phyloP scores from a whole-genome alignment of 306 rosid species.

The Cucurbita ficifolia region DNA sequence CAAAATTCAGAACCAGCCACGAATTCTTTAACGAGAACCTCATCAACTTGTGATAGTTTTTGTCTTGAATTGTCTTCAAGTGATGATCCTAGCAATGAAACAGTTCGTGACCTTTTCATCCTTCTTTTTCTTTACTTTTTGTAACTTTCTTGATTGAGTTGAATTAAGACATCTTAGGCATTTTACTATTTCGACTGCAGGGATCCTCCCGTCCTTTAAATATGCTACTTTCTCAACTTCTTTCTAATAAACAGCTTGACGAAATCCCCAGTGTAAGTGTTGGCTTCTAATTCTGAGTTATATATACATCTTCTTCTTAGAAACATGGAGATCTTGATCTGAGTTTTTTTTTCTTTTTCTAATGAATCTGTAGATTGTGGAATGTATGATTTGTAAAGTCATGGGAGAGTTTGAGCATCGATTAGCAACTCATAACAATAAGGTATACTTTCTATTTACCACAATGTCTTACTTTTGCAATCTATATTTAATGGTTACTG shows the following conservation, averaged over 20 bases:
- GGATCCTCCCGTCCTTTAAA: constrained; percentile 37
- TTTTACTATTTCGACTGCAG: constrained; percentile 20
- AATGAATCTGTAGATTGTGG: constrained; percentile 44
- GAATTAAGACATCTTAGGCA: not conserved
- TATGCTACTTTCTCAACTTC: constrained; percentile 44
- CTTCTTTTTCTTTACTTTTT: constrained; percentile 1
- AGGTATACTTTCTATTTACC: constrained; percentile 22
- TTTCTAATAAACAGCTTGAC: constrained; percentile 52
- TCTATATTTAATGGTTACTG: not conserved
- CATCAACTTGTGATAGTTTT: constrained; percentile 30
- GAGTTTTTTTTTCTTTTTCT: not conserved
- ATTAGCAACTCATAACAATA: constrained; percentile 28
- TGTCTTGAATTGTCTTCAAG: constrained; percentile 23
- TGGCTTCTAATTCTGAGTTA: not conserved
- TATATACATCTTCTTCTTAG: no score
- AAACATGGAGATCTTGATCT: not conserved
- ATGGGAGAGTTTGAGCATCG: constrained; percentile 68
- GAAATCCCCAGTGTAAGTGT: constrained; percentile 69
- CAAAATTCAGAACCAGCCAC: constrained; percentile 57
- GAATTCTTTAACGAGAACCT: constrained; percentile 28
- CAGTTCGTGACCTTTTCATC: constrained; percentile 33
- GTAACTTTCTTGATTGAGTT: not conserved
- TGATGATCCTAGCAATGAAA: constrained; percentile 28
- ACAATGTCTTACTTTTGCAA: not conserved
- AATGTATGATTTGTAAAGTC: constrained; percentile 57